Evolutionary conservation across 2,329 filamentous ascomycete species (phyloP), one percentile per base, ranked within the genome.

Genomic region (Zymoseptoria crescenta): DNA sequence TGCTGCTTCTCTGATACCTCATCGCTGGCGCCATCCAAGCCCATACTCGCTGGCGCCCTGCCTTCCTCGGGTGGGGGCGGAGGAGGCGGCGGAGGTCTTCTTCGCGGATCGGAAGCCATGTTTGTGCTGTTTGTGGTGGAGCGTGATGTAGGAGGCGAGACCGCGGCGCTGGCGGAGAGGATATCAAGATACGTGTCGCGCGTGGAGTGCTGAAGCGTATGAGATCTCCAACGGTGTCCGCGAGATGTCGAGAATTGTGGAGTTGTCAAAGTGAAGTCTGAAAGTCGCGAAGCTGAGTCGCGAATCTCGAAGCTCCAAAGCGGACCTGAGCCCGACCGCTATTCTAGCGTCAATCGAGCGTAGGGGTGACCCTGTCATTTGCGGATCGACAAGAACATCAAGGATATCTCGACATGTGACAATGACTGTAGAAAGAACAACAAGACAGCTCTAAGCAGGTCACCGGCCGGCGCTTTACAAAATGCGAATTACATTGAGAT

Each of bases 41-140:
- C 59, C 68, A 63, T 66, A 65, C 48, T 51, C 66, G 58, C 61
- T 71, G 58, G 62, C 65, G 62, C 72, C 70, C 69, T 8, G 72
- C 60, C 65, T 77, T 72, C 57, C 70, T 67, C 27, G 74, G 81
- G 81, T 49, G 80, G 80, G 45, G 81, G 80, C 49, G 82, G 80
- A 62, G 79, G 65, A 50, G 63, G 65, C 21, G 64, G 60, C 16
- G 61, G 56, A 10, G 59, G 54, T 53, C 66, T 59, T 55, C 64
- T 55, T 41, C 67, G 62, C 27, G 67, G 67, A 65, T 81, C 79
- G 67, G 76, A 71, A 59, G 78, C 74, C 79, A 81, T 80, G 61
- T 56, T 45, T 45, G 35, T 45, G 35, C 35, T n/a, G 35, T 45
- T 16, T 45, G 35, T 45, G 35, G 35, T 74, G 35, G 64, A 30